Conservation (phyloP, 2,329 filamentous ascomycete genomes). For the Calonectria hawksworthii region DNA sequence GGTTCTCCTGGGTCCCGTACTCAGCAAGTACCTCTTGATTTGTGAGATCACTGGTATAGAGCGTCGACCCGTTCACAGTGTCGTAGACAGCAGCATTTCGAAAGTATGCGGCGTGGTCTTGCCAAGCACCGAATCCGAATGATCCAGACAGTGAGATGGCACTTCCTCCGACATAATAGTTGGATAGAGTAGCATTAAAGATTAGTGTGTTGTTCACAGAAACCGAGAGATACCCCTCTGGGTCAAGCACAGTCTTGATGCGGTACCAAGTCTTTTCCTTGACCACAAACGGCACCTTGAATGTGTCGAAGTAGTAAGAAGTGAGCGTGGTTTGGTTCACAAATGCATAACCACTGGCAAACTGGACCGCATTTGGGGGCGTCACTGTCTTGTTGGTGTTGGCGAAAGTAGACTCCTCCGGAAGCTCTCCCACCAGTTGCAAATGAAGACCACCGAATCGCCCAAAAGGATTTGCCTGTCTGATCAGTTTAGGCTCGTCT, state of each 20-base stretch:
- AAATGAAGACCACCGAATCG: constrained; percentile 12
- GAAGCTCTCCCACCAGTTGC: constrained; percentile 14
- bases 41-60: constrained; percentile 6
- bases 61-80: neutral
- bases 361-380: neutral
- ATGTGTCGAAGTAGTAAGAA: constrained; percentile 4
- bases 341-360: constrained; percentile 13
- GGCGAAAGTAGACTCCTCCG: neutral
- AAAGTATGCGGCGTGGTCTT: constrained; percentile 14
- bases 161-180: constrained; percentile 1
- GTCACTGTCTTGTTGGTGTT: constrained; percentile 10
- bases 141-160: neutral
- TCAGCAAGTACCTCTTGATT: neutral
- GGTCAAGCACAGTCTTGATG: constrained; percentile 9
- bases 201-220: neutral
- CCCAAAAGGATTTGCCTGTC: constrained; percentile 3
- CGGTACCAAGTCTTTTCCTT: constrained; percentile 18
- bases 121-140: constrained; percentile 17
- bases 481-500: neutral
- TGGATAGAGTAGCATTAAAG: neutral
- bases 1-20: neutral
- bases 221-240: neutral
- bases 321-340: constrained; percentile 18
- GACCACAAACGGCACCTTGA: neutral
- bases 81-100: constrained; percentile 4